Conservation (phyloP, 306 rosid species). For the Quercus aquifolioides region DNA sequence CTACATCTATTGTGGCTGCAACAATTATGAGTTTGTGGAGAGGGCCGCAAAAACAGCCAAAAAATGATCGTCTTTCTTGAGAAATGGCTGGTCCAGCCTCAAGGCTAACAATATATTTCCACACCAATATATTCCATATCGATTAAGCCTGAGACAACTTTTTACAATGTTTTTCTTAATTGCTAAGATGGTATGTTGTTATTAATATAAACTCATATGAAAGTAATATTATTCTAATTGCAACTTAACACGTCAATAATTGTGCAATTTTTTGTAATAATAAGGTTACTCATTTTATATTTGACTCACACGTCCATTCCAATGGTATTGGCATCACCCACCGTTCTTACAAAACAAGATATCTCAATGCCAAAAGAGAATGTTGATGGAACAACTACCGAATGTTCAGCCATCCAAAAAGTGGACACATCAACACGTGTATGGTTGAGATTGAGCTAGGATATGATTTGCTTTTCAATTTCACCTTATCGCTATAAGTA, state of each 20-base stretch:
- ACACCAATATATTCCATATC: no score
- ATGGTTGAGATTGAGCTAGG: constrained; percentile 29
- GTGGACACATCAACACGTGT: constrained; percentile 12
- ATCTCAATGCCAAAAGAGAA: neutral
- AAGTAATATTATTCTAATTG: no score
- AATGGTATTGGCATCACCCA: neutral
- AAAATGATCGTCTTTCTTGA: neutral
- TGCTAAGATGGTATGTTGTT: no score
- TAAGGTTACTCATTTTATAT: no score
- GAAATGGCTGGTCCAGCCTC: neutral
- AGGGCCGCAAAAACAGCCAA: neutral
- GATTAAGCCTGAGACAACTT: no score
- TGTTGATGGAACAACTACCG: constrained; percentile 17
- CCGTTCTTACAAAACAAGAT: neutral
- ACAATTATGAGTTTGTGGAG: neutral
- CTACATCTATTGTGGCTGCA: neutral
- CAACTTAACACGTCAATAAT: no score
- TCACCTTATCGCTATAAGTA: neutral
- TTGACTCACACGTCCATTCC: no score
- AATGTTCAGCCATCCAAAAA: neutral
- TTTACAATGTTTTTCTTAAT: no score
- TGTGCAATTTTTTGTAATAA: no score
- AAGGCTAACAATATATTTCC: neutral
- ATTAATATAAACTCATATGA: no score
- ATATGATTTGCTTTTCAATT: neutral